A percentile compares a stretch with the other conserved stretches of the same genome.
Conservation (phyloP, 345 rosid species). For the Salix exigua region DNA sequence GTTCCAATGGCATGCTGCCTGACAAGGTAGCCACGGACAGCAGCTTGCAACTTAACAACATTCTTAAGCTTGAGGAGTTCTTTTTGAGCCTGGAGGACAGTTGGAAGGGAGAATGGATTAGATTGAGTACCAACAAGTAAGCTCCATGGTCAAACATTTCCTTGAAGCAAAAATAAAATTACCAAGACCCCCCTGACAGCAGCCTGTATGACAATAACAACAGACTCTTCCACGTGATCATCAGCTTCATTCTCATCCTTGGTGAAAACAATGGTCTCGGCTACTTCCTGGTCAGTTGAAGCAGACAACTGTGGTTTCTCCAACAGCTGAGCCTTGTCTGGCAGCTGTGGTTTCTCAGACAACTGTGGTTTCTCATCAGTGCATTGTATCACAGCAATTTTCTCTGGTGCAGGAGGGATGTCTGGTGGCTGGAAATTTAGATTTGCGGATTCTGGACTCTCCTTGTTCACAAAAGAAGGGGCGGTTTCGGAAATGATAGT, state of each 20-base stretch:
- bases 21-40: conserved; percentile 84
- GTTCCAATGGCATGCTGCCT: conserved; percentile 85
- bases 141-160: background rate
- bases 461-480: conserved; percentile 36
- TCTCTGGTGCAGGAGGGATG: conserved; percentile 29
- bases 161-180: conserved; percentile 2
- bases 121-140: background rate
- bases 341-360: background rate
- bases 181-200: conserved; percentile 60
- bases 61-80: conserved; percentile 64
- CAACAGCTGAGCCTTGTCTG: background rate
- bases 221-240: conserved; percentile 39
- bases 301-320: conserved; percentile 38
- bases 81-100: conserved; percentile 51
- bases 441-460: conserved; percentile 36
- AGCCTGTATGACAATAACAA: conserved; percentile 50
- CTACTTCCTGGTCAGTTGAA: conserved; percentile 27
- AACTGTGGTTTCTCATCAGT: conserved; percentile 44
- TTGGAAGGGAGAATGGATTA: background rate
- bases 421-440: conserved; percentile 34
- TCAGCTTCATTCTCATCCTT: conserved; percentile 30
- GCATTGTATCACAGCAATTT: conserved; percentile 27
- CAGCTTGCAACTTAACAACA: conserved; percentile 85
- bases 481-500: conserved; percentile 41
- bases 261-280: conserved; percentile 18